phyloP scores from a whole-genome alignment of 495 filamentous ascomycete genomes.

The Niebla homalea region DNA sequence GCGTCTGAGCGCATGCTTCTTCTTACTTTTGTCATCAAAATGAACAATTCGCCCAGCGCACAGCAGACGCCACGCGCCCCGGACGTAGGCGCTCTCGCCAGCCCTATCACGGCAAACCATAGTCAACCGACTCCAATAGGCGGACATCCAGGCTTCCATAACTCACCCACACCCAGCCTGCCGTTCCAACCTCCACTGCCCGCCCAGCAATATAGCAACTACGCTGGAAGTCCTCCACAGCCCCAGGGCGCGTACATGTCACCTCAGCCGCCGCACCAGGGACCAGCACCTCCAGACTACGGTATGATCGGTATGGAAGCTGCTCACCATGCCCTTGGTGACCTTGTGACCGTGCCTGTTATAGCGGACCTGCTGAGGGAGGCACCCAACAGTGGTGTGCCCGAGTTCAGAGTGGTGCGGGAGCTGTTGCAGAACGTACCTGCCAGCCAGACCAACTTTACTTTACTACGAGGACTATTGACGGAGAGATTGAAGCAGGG shows the following conservation, averaged over 20 bases:
- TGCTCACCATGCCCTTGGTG: conserved; percentile 46
- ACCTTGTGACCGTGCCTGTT: conserved; percentile 44
- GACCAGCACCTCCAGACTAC: conserved; percentile 19
- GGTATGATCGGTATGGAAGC: conserved; percentile 30
- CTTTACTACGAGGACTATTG: conserved; percentile 14
- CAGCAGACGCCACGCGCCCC: conserved; percentile 32
- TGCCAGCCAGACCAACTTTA: conserved; percentile 11
- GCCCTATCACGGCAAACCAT: conserved; percentile 36
- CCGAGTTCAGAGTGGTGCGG: conserved; percentile 51
- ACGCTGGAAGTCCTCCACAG: conserved; percentile 11
- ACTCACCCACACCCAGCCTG: conserved; percentile 3
- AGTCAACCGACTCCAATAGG: conserved; percentile 15
- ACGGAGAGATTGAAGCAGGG: conserved; percentile 10
- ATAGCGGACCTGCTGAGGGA: conserved; percentile 55
- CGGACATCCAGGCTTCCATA: conserved; percentile 9
- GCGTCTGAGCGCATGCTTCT: conserved; percentile 59
- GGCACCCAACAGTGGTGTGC: conserved; percentile 44
- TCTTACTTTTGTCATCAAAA: conserved; percentile 60
- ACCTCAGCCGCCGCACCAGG: conserved; percentile 19
- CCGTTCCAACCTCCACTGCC: conserved; percentile 6
- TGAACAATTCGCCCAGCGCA: conserved; percentile 33
- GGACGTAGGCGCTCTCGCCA: conserved; percentile 25
- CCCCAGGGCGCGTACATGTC: conserved; percentile 11
- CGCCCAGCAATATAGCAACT: background rate
- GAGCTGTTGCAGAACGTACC: conserved; percentile 18